Evolutionary conservation across 1,284 basidiomycete species (phyloP).

Genomic region (Ustilago hordei): DNA sequence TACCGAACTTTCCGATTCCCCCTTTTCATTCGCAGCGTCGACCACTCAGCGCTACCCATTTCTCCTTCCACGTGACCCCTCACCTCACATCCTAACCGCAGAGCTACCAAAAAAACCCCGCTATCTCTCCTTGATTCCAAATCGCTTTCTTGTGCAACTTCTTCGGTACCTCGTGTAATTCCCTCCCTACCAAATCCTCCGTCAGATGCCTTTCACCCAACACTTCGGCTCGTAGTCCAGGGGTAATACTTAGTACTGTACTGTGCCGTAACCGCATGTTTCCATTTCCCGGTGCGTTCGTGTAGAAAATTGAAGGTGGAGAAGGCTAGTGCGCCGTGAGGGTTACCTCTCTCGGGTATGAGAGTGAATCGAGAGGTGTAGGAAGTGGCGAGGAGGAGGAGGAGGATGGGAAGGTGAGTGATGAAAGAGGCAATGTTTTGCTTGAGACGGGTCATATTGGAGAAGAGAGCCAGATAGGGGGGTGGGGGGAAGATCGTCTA

Average conservation of each 20-base stretch:
- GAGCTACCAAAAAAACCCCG: not conserved
- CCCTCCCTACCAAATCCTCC: not conserved
- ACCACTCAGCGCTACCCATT: too few relatives aligned
- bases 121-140: conserved; percentile 6
- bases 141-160: not conserved
- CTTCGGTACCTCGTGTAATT: not conserved
- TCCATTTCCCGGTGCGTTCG: not conserved
- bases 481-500: too few relatives aligned
- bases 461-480: too few relatives aligned
- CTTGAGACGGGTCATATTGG: too few relatives aligned
- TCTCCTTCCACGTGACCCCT: not conserved
- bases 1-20: too few relatives aligned
- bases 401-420: not conserved
- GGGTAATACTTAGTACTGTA: conserved; percentile 5
- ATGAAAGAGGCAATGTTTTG: not conserved
- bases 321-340: not conserved
- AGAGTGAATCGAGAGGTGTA: not conserved
- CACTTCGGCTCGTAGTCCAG: not conserved
- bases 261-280: conserved; percentile 5
- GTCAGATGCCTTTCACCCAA: conserved; percentile 19
- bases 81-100: not conserved
- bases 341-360: not conserved
- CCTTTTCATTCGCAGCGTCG: too few relatives aligned
- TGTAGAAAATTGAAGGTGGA: conserved; percentile 4
- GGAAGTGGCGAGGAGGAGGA: not conserved